These are phyloP conservation scores for Didymella pinodella DNA, from an alignment of 2,329 filamentous ascomycete genomes.

Conservation along the genomic window DNA sequence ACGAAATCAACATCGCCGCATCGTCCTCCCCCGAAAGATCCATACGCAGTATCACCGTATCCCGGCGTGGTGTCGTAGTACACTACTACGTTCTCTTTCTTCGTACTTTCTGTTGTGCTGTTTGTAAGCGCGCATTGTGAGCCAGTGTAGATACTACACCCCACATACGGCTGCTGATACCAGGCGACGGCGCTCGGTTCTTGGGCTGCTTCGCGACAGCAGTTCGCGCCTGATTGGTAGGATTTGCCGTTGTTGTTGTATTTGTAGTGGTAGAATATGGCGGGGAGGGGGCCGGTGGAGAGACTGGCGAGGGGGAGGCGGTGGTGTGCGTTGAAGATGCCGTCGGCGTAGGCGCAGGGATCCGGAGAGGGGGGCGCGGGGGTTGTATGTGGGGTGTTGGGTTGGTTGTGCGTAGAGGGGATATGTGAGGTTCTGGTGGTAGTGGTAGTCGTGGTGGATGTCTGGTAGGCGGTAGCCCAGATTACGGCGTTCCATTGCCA, in stretches of 20 bases:
- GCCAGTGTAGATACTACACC: neutral
- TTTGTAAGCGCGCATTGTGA: too few relatives aligned
- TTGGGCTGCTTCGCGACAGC: neutral
- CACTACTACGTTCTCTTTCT: neutral
- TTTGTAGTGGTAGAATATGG: neutral
- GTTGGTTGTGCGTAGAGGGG: too few relatives aligned
- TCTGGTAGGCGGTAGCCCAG: neutral
- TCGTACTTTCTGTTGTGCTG: too few relatives aligned
- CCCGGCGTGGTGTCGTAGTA: neutral
- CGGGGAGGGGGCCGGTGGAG: neutral
- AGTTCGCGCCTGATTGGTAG: neutral
- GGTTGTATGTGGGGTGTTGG: neutral
- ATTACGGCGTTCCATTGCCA: neutral
- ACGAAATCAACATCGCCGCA: neutral
- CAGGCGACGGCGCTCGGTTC: neutral
- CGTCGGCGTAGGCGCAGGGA: neutral
- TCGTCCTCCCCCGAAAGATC: neutral
- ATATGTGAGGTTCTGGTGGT: neutral
- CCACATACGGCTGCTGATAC: neutral
- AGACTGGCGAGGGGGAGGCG: neutral
- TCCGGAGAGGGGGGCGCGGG: neutral
- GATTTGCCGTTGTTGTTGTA: neutral
- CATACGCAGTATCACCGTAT: neutral
- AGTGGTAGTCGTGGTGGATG: neutral
- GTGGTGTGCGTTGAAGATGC: neutral